Base-by-base conservation (phyloP, 2,329 filamentous ascomycete species). In the Pestalotiopsis sp. region DNA sequence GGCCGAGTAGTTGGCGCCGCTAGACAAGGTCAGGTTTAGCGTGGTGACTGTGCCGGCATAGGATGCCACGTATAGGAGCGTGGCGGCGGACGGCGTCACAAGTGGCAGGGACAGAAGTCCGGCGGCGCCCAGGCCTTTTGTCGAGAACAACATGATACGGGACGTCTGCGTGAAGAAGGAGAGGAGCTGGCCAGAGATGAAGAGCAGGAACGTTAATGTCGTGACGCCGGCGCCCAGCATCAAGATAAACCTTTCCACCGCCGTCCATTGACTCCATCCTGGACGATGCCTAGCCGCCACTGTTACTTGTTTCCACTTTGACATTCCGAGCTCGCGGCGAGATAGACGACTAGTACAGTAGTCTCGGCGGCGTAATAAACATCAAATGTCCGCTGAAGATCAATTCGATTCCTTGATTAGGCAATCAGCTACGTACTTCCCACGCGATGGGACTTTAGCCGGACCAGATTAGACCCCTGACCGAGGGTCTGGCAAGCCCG, bases 21-120 rank as follows among this genome's bases (percentile, higher is more conserved):
- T 68, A 26, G 73, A 70, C 66, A 76, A 68, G 66, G 75, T 80
- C 67, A 85, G 75, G 69, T 82, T 80, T 64, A 86, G 78, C n/a
- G 83, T 84, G 22, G 82, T 84, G 70, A 87, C 73, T 59, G 77
- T 79, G 67, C 84, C 84, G 68, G 78, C 78, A 76, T 86, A 86
- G 6, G 84, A 85, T 0, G 84, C 77, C 61, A 82, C 83, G 73
- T 84, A 85, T 67, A 86, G 79, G 63, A 83, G 75, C 68, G 76
- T 75, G 66, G 79, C 78, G 48, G 77, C 76, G 61, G 80, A 75
- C 65, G 76, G 76, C 59, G 74, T 71, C 69, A 73, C 74, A 20
- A 75, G 70, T 66, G 69, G 70, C 58, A 75, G 70, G 68, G 73
- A 72, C 70, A 73, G 66, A 48, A 74, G 70, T 66, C 71, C 71